phyloP scores from a whole-genome alignment of 2,329 filamentous ascomycete species.

The Kalmusia sp. region DNA sequence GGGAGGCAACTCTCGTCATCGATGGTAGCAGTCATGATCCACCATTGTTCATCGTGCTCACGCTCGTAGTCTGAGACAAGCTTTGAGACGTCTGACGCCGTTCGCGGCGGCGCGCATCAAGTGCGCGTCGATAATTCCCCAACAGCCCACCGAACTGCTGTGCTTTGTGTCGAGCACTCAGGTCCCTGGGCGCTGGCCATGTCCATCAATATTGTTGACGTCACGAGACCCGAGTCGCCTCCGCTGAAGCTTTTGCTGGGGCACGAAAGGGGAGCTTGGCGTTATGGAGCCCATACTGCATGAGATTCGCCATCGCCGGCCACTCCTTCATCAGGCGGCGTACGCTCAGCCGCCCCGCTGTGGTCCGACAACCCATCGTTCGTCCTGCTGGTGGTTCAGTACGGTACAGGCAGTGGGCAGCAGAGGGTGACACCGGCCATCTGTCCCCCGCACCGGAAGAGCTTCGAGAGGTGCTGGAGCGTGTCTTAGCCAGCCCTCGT shows the following conservation, averaged over 20 bases:
- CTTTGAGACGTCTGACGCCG: too few relatives aligned
- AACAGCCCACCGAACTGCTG: not conserved
- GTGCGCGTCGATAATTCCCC: not conserved
- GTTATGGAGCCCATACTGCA: not conserved
- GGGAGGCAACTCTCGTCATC: too few relatives aligned
- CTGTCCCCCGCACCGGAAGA: not conserved
- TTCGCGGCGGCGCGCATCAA: slow-evolving; percentile 5
- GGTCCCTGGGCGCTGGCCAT: not conserved
- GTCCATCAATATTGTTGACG: slow-evolving; percentile 5
- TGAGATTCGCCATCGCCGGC: too few relatives aligned
- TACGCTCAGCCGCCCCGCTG: slow-evolving; percentile 1
- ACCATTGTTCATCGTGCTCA: not conserved
- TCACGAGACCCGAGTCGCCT: not conserved
- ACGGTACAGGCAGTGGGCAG: too few relatives aligned
- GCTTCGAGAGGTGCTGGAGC: not conserved
- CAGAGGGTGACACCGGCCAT: not conserved
- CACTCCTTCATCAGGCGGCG: not conserved
- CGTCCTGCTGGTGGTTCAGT: not conserved
- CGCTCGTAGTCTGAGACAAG: too few relatives aligned
- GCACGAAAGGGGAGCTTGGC: slow-evolving; percentile 2
- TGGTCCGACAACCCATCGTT: slow-evolving; percentile 3
- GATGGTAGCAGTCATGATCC: not conserved
- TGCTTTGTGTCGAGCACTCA: not conserved
- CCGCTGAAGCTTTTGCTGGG: not conserved
- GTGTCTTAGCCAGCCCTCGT: not conserved